A percentile compares a stretch with the other conserved stretches of the same genome.
Conservation (phyloP, 768 basidiomycete species). For the Tephrocybe rancida region DNA sequence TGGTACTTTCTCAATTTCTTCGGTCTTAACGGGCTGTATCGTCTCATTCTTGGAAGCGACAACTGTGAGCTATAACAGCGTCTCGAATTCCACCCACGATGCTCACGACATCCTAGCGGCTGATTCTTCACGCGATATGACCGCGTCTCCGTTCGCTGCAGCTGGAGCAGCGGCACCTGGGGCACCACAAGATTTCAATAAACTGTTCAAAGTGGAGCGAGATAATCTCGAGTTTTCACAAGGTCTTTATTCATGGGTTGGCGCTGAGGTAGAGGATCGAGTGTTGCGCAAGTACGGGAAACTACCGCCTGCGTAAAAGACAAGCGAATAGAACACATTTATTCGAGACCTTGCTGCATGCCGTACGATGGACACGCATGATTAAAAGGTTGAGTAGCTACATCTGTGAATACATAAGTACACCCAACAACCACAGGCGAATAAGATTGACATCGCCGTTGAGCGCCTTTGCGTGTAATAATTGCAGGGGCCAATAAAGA, state of each 20-base stretch:
- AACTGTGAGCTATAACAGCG: constrained; percentile 60
- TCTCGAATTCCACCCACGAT: constrained; percentile 10
- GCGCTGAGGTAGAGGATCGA: constrained; percentile 77
- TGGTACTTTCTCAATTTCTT: constrained; percentile 99
- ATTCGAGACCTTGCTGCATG: background rate
- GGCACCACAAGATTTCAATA: constrained; percentile 83
- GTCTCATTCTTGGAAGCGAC: constrained; percentile 87
- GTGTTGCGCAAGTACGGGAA: constrained; percentile 81
- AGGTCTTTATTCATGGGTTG: constrained; percentile 83
- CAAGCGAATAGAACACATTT: constrained; percentile 3
- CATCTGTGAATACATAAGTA: background rate
- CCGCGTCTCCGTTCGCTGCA: constrained; percentile 65
- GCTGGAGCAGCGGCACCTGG: constrained; percentile 48
- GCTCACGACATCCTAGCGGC: constrained; percentile 64
- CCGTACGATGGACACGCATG: background rate
- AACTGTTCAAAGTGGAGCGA: constrained; percentile 87
- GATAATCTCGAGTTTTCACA: constrained; percentile 94
- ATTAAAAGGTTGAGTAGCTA: background rate
- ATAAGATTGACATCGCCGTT: background rate
- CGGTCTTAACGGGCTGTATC: constrained; percentile 94
- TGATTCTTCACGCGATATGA: constrained; percentile 77
- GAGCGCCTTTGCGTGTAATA: background rate
- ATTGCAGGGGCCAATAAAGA: background rate
- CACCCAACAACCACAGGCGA: background rate
- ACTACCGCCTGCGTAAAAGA: constrained; percentile 36